Conservation (phyloP, 495 filamentous ascomycete genomes). For the Penicillium psychrofluorescens region DNA sequence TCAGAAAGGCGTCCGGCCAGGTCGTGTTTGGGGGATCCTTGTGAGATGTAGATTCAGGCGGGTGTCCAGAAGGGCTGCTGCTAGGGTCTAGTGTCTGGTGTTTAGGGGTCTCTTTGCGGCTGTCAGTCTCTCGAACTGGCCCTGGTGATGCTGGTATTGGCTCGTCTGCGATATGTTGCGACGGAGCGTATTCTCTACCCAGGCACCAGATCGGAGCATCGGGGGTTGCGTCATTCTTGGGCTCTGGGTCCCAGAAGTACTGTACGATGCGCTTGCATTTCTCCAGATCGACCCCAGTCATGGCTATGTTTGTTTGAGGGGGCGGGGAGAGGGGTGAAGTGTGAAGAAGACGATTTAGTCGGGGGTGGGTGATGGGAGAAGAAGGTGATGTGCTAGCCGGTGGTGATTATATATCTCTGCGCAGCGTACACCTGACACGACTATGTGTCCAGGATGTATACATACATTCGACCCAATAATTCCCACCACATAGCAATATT, state of each 20-base stretch:
- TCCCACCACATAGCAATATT: too few species aligned
- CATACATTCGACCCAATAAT: too few species aligned
- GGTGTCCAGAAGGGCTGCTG: not conserved
- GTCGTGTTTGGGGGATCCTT: conserved; percentile 33
- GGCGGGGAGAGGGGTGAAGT: not conserved
- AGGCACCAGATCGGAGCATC: conserved; percentile 80
- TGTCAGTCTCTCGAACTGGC: not conserved
- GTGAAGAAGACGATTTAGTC: not conserved
- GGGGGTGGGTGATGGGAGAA: not conserved
- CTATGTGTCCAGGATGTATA: too few species aligned
- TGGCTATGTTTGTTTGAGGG: not conserved
- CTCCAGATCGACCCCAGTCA: conserved; percentile 56
- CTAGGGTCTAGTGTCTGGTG: not conserved
- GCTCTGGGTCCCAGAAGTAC: conserved; percentile 93
- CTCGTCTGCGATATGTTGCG: too few species aligned
- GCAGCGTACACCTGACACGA: too few species aligned
- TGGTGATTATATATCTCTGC: not conserved
- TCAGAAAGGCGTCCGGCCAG: conserved; percentile 83
- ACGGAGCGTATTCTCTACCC: conserved; percentile 59
- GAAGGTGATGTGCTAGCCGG: not conserved
- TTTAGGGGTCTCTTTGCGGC: not conserved
- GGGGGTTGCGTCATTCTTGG: conserved; percentile 67
- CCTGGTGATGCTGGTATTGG: not conserved
- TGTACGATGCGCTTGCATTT: conserved; percentile 78
- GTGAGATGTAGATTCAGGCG: conserved; percentile 9